These are phyloP conservation scores for Hanseniaspora singularis DNA, from an alignment of 805 yeast genomes.

Conservation along the genomic window DNA sequence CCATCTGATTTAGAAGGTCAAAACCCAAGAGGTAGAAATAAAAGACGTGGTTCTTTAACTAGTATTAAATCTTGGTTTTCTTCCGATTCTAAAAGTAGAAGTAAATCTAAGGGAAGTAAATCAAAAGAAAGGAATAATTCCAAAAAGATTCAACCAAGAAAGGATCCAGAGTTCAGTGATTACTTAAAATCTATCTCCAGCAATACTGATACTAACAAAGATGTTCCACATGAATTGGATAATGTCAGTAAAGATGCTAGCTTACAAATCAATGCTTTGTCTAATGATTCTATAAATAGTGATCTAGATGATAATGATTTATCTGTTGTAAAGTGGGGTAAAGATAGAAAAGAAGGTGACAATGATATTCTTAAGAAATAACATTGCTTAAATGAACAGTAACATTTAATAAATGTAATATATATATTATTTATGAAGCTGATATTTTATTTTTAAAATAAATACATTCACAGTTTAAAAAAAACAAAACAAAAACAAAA, in stretches of 20 bases:
- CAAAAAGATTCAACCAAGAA: slow-evolving; percentile 9
- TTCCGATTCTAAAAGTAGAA: slow-evolving; percentile 5
- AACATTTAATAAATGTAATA: no score
- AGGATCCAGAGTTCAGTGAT: slow-evolving; percentile 2
- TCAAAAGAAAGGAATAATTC: not conserved
- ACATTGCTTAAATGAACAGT: no score
- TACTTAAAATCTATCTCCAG: not conserved
- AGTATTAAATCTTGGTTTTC: slow-evolving; percentile 14
- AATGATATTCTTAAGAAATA: no score
- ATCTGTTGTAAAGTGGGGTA: slow-evolving; percentile 9
- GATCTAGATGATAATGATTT: slow-evolving; percentile 5
- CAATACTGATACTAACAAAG: not conserved
- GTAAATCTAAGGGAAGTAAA: not conserved
- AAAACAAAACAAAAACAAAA: no score
- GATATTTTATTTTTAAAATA: no score
- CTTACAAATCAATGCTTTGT: no score
- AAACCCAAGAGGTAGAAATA: slow-evolving; percentile 11
- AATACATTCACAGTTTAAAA: no score
- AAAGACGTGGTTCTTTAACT: slow-evolving; percentile 14
- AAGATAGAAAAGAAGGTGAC: slow-evolving; percentile 12
- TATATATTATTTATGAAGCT: no score
- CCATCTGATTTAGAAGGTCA: slow-evolving; percentile 9
- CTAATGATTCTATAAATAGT: not conserved
- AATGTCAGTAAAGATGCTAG: not conserved
- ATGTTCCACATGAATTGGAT: not conserved